phyloP scores from a whole-genome alignment of 129 eudicot genomes.

The sunflower (Helianthus annuus) region DNA sequence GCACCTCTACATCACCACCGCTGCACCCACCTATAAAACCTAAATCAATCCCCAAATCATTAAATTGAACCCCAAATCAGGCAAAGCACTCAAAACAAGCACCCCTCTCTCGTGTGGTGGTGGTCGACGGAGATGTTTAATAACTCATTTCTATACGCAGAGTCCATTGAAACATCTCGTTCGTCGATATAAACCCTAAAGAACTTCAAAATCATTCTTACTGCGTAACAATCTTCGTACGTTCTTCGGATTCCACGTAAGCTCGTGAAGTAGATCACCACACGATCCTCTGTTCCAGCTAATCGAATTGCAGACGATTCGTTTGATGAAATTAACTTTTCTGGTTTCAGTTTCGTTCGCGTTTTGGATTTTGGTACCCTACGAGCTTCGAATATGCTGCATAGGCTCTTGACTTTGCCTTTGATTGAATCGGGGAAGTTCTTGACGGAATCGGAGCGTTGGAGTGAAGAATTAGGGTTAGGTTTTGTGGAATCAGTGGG shows the following conservation, averaged over 20 bases:
- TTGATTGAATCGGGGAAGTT: slow-evolving; percentile 43
- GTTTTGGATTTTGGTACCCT: slow-evolving; percentile 21
- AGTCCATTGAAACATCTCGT: slow-evolving; percentile 86
- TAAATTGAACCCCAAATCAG: too few species aligned
- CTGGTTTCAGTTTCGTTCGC: slow-evolving; percentile 23
- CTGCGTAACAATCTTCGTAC: slow-evolving; percentile 72
- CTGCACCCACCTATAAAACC: too few species aligned
- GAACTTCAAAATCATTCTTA: slow-evolving; percentile 69
- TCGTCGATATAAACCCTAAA: slow-evolving; percentile 70
- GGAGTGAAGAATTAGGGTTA: slow-evolving; percentile 31
- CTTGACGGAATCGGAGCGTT: slow-evolving; percentile 59
- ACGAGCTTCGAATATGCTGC: slow-evolving; percentile 68
- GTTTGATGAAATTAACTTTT: slow-evolving; percentile 32
- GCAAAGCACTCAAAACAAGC: too few species aligned
- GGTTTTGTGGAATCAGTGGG: slow-evolving; percentile 49
- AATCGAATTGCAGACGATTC: slow-evolving; percentile 31
- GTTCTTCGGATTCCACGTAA: slow-evolving; percentile 85
- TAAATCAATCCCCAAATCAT: too few species aligned
- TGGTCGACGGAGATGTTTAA: too few species aligned
- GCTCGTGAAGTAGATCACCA: slow-evolving; percentile 84
- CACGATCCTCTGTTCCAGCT: slow-evolving; percentile 85
- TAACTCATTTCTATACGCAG: slow-evolving; percentile 64
- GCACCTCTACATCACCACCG: too few species aligned
- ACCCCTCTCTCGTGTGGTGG: too few species aligned
- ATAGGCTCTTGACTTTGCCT: slow-evolving; percentile 63